These are phyloP conservation scores for Fonsecaea pedrosoi DNA, from an alignment of 2,329 filamentous ascomycete species.

Conservation along the genomic window DNA sequence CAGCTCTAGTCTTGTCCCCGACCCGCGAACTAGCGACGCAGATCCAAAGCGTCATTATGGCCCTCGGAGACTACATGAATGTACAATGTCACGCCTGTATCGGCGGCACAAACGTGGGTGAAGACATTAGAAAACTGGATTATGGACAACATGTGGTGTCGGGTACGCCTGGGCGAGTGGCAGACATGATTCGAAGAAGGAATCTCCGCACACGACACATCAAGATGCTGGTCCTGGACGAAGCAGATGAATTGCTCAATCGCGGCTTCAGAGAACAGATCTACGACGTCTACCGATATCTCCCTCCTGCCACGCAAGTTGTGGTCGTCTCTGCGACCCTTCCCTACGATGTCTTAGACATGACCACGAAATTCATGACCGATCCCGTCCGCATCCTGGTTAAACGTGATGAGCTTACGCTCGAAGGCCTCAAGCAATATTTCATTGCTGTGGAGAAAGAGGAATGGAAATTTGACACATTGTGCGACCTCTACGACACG, in stretches of 20 bases:
- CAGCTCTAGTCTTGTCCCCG: slow-evolving; percentile 88
- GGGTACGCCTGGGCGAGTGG: slow-evolving; percentile 93
- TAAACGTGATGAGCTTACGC: slow-evolving; percentile 97
- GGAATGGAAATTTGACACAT: slow-evolving; percentile 99
- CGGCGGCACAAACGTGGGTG: slow-evolving; percentile 95
- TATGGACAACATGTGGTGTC: slow-evolving; percentile 98
- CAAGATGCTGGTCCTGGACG: slow-evolving; percentile 79
- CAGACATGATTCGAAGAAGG: slow-evolving; percentile 79
- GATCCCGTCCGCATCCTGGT: slow-evolving; percentile 95
- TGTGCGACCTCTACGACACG: slow-evolving; percentile 98
- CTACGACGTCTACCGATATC: slow-evolving; percentile 97
- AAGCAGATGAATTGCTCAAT: slow-evolving; percentile 82
- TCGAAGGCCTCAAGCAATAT: slow-evolving; percentile 98
- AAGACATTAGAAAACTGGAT: slow-evolving; percentile 96
- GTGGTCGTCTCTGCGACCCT: slow-evolving; percentile 96
- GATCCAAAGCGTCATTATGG: slow-evolving; percentile 98
- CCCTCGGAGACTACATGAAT: slow-evolving; percentile 99
- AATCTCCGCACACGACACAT: slow-evolving; percentile 76
- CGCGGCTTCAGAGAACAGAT: slow-evolving; percentile 98
- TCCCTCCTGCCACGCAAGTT: slow-evolving; percentile 96
- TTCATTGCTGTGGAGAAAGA: slow-evolving; percentile 99
- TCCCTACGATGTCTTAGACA: slow-evolving; percentile 96
- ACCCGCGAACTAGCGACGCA: slow-evolving; percentile 97
- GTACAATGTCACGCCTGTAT: slow-evolving; percentile 99
- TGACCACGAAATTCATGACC: slow-evolving; percentile 99